phyloP scores from a whole-genome alignment of 768 basidiomycete species.

The Ephemerocybe angulata region DNA sequence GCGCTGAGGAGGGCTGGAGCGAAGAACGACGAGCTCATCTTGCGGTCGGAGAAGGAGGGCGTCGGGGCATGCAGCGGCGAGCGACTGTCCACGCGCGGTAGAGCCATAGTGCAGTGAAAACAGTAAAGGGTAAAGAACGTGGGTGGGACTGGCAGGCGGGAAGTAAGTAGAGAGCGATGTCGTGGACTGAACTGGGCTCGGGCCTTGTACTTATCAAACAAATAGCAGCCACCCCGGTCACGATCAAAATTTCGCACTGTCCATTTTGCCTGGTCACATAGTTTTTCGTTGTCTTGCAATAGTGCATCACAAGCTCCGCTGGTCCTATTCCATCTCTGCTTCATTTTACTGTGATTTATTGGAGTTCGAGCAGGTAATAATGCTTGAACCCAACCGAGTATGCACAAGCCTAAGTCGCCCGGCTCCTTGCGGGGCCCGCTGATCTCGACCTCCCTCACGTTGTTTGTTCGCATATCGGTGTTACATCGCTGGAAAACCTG shows the following conservation, averaged over 20 bases:
- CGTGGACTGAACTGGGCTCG: not conserved
- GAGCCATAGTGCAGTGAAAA: conserved; percentile 19
- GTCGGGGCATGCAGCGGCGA: conserved; percentile 32
- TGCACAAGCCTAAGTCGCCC: too few species aligned
- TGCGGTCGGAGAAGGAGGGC: conserved; percentile 18
- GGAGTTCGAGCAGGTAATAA: not conserved
- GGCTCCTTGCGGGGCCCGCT: too few species aligned
- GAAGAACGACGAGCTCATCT: conserved; percentile 13
- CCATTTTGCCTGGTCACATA: not conserved
- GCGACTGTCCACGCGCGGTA: conserved; percentile 27
- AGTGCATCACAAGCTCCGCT: not conserved
- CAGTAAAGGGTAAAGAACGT: conserved; percentile 3
- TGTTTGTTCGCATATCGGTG: too few species aligned
- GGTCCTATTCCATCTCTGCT: not conserved
- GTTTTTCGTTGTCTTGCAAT: not conserved
- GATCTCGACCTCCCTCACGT: too few species aligned
- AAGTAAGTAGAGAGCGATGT: not conserved
- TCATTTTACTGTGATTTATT: not conserved
- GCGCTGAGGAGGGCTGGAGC: conserved; percentile 25
- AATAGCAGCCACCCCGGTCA: not conserved
- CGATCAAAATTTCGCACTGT: conserved; percentile 1
- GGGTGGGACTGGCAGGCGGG: not conserved
- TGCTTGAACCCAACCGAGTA: not conserved
- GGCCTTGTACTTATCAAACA: conserved; percentile 13
- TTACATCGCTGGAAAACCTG: too few species aligned